phyloP scores from a whole-genome alignment of 2,329 filamentous ascomycete genomes.

The Diaporthe sp. region DNA sequence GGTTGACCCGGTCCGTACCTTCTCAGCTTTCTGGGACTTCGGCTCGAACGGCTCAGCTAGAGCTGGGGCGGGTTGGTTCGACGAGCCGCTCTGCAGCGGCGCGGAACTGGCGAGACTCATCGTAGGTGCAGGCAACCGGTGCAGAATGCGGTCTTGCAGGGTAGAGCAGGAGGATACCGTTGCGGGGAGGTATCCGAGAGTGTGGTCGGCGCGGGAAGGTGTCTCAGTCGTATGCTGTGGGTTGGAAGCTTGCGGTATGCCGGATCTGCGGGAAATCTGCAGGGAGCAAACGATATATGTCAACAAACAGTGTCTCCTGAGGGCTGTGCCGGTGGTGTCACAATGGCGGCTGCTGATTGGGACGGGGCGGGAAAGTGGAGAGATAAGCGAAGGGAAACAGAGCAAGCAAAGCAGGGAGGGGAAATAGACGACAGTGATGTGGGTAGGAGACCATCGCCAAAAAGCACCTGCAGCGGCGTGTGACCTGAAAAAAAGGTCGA shows the following conservation, averaged over 20 bases:
- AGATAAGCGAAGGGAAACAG: constrained; percentile 21
- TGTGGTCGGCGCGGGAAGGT: constrained; percentile 22
- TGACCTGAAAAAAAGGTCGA: constrained; percentile 34
- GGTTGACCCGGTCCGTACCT: constrained; percentile 50
- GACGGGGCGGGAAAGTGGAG: constrained; percentile 30
- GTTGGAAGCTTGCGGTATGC: constrained; percentile 19
- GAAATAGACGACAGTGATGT: constrained; percentile 9
- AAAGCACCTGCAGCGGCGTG: constrained; percentile 35
- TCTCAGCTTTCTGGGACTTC: constrained; percentile 46
- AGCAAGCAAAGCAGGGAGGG: constrained; percentile 13
- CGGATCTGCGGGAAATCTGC: constrained; percentile 35
- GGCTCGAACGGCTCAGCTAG: constrained; percentile 46
- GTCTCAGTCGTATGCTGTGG: constrained; percentile 28
- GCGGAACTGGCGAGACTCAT: constrained; percentile 48
- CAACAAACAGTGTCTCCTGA: constrained; percentile 33
- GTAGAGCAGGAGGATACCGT: neutral
- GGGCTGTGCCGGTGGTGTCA: constrained; percentile 23
- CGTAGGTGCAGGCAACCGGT: constrained; percentile 28
- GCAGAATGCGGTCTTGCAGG: constrained; percentile 28
- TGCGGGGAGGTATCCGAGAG: constrained; percentile 23
- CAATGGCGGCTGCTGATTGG: constrained; percentile 11
- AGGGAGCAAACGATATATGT: constrained; percentile 37
- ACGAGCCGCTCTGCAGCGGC: constrained; percentile 47
- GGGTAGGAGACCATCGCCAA: constrained; percentile 35
- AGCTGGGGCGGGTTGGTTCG: constrained; percentile 47